phyloP scores from a whole-genome alignment of 768 basidiomycete genomes.

The Pisolithus marmoratus region DNA sequence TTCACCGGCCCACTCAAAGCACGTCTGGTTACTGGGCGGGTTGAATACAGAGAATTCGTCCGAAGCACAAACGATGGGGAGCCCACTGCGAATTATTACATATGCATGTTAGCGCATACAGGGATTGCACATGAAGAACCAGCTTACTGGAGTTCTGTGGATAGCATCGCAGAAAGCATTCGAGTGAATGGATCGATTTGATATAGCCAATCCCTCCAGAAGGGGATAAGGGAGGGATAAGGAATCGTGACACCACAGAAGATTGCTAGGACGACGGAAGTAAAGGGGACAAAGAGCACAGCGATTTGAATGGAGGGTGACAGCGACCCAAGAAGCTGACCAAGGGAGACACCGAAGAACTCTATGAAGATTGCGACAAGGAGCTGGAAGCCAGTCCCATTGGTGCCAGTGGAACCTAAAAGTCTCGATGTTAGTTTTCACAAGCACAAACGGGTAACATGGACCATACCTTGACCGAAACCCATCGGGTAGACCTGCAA shows the following conservation, averaged over 20 bases:
- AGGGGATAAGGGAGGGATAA: conserved; percentile 51
- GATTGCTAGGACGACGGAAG: conserved; percentile 54
- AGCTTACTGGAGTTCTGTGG: conserved; percentile 67
- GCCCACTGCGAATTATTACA: conserved; percentile 39
- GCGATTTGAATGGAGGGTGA: conserved; percentile 76
- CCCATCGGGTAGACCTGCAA: conserved; percentile 54
- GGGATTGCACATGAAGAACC: background rate
- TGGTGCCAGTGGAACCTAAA: conserved; percentile 46
- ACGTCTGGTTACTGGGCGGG: conserved; percentile 72
- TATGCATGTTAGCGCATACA: background rate
- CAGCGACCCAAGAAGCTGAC: conserved; percentile 68
- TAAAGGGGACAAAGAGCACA: conserved; percentile 75
- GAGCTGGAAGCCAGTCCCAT: conserved; percentile 68
- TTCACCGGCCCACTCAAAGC: conserved; percentile 59
- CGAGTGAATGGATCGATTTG: conserved; percentile 67
- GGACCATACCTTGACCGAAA: conserved; percentile 40
- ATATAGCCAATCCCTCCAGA: conserved; percentile 81
- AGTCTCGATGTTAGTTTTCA: background rate
- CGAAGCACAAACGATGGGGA: conserved; percentile 54
- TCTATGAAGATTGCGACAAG: conserved; percentile 68
- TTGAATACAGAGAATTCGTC: conserved; percentile 70
- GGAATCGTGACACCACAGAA: conserved; percentile 84
- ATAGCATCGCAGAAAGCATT: conserved; percentile 63
- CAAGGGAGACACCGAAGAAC: conserved; percentile 66
- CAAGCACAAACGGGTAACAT: background rate